Evolutionary conservation across 2,329 filamentous ascomycete genomes (phyloP).

Genomic region (Fusarium oligoseptatum): DNA sequence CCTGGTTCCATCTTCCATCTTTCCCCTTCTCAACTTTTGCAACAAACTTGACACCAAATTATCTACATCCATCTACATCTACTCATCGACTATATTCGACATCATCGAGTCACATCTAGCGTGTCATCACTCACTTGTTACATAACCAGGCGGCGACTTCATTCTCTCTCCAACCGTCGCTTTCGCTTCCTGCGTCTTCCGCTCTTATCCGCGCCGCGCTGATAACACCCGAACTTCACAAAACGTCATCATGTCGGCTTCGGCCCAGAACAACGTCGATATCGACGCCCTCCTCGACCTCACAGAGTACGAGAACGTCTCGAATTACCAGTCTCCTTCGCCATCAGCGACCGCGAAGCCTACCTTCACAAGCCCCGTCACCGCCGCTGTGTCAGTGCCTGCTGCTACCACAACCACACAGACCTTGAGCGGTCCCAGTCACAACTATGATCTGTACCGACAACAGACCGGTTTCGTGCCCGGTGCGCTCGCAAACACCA

Average conservation of each 20-base stretch:
- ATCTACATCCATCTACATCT: conserved; percentile 24
- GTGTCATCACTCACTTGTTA: background rate
- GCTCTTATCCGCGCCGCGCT: conserved; percentile 26
- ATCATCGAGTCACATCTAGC: background rate
- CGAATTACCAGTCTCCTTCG: conserved; percentile 70
- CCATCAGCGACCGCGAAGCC: conserved; percentile 67
- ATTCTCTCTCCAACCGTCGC: conserved; percentile 5
- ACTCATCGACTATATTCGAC: conserved; percentile 25
- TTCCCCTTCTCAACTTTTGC: conserved; percentile 40
- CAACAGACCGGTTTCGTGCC: conserved; percentile 95
- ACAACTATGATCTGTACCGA: conserved; percentile 95
- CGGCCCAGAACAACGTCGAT: conserved; percentile 62
- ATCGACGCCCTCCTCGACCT: conserved; percentile 72
- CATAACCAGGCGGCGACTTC: conserved; percentile 15
- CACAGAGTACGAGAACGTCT: conserved; percentile 71
- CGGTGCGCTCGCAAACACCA: conserved; percentile 83
- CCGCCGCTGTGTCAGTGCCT: conserved; percentile 68
- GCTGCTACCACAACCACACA: conserved; percentile 68
- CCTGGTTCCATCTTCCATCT: conserved; percentile 39
- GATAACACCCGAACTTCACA: conserved; percentile 9
- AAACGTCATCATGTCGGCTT: conserved; percentile 53
- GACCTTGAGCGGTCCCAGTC: conserved; percentile 83
- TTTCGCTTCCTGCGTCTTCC: conserved; percentile 17
- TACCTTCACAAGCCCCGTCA: conserved; percentile 64
- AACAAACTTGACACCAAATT: conserved; percentile 34